Evolutionary conservation across 345 rosid genomes (phyloP), one percentile per base, ranked within the genome.

Genomic region (Geranium brycei): DNA sequence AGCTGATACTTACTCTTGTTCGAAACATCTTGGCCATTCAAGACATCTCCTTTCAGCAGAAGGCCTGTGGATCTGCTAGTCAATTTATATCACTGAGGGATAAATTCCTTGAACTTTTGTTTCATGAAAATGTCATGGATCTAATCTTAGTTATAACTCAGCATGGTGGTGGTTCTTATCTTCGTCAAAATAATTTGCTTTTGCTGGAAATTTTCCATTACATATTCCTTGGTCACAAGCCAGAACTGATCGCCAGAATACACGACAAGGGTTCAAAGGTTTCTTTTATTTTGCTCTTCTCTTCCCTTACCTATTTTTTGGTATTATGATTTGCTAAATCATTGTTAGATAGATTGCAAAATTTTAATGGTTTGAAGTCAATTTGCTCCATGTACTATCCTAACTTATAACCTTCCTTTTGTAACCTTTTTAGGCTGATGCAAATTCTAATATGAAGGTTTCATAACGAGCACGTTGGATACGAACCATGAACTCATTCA

Each of bases 21-120:
- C 81, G 91, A 59, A 93, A 93, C 68, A 66, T 93, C 65, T 87
- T 93, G n/a, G 95, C 99, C 51, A 73, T 90, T 58, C 97, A 88
- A 71, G 95, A 86, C 62, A 70, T 90, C 17, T 76, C 91, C 3
- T 71, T 72, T 38, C 64, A 76, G 65, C 99, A 87, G 63, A 90
- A 90, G 70, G 81, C 86, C 69, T 90, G 81, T 60, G 87, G 79
- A 32, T 86, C 91, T 30, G 84, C 87, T 68, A 61, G 76, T 74
- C 83, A 80, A 64, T 77, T 78, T 69, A 51, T 90, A 68, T 83
- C 91, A n/a, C 67, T 88, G 61, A 85, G 92, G 73, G 96, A 93
- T 68, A 84, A 71, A 64, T 93, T 90, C 73, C 69, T 88, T 67
- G 85, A 88, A 64, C 84, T 93, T 64, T 40, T 93, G 76, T 88